phyloP scores from a whole-genome alignment of 2,329 filamentous ascomycete genomes.

The Talaromyces sp. region DNA sequence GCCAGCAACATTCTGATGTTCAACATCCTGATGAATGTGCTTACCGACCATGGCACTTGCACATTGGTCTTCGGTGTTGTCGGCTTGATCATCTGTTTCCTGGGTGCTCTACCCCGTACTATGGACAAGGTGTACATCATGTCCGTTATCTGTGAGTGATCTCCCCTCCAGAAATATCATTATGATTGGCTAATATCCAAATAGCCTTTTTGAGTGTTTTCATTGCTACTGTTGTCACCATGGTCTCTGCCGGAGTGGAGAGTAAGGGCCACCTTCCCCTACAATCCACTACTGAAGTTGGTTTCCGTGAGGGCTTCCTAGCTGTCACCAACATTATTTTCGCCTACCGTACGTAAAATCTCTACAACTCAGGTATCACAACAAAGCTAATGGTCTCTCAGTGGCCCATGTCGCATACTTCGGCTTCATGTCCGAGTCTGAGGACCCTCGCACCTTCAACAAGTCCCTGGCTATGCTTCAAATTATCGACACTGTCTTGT shows the following conservation, averaged over 20 bases:
- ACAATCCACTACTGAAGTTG: conserved; percentile 42
- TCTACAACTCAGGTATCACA: not conserved
- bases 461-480: conserved; percentile 67
- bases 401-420: conserved; percentile 68
- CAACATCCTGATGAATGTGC: conserved; percentile 66
- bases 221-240: conserved; percentile 65
- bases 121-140: conserved; percentile 64
- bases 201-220: conserved; percentile 65
- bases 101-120: conserved; percentile 64
- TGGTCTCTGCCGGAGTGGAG: conserved; percentile 64
- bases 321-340: conserved; percentile 70
- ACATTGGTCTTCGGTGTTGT: conserved; percentile 65
- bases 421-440: conserved; percentile 66
- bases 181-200: not conserved
- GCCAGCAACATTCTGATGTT: conserved; percentile 73
- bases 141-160: conserved; percentile 56
- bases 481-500: conserved; percentile 61
- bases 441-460: conserved; percentile 61
- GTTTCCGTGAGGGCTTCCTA: conserved; percentile 59
- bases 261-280: conserved; percentile 43
- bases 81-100: conserved; percentile 60
- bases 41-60: conserved; percentile 64
- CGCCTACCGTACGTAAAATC: conserved; percentile 57
- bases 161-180: not conserved
- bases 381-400: conserved; percentile 3